Evolutionary conservation across 129 eudicot species (phyloP).

Genomic region (Glebionis coronaria): DNA sequence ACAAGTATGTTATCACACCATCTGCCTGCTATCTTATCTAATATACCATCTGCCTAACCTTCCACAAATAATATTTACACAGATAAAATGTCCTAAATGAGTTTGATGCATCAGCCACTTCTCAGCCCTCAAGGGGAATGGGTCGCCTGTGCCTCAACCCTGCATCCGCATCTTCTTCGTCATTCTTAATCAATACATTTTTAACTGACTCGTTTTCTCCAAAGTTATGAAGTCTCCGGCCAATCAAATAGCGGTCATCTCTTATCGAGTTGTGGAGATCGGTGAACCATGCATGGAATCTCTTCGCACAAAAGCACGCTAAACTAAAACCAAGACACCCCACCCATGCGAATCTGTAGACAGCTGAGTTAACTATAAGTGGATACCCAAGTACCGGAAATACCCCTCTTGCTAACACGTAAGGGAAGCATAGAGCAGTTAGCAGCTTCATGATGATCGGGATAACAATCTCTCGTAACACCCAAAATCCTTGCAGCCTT

Average conservation of each 20-base stretch:
- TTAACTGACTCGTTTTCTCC: constrained; percentile 43
- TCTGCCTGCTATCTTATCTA: background rate
- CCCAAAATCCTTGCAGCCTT: constrained; percentile 86
- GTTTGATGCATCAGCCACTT: background rate
- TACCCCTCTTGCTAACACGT: constrained; percentile 79
- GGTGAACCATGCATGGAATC: constrained; percentile 87
- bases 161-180: background rate
- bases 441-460: constrained; percentile 86
- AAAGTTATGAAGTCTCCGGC: constrained; percentile 83
- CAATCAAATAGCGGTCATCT: constrained; percentile 89
- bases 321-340: constrained; percentile 71
- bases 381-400: constrained; percentile 94
- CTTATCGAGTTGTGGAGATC: constrained; percentile 84
- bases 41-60: background rate
- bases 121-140: background rate
- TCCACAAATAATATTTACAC: constrained; percentile 9
- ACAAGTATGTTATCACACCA: background rate
- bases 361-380: constrained; percentile 76
- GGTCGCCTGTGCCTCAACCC: constrained; percentile 1
- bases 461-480: constrained; percentile 74
- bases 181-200: background rate
- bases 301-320: constrained; percentile 66
- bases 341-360: constrained; percentile 87
- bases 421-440: constrained; percentile 90
- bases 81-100: background rate